Percentiles rank a stretch among this genome's conserved stretches.
Evolutionary conservation across 1,139 yeast species (phyloP).

Genomic region (Trichomonascaceae sp.): DNA sequence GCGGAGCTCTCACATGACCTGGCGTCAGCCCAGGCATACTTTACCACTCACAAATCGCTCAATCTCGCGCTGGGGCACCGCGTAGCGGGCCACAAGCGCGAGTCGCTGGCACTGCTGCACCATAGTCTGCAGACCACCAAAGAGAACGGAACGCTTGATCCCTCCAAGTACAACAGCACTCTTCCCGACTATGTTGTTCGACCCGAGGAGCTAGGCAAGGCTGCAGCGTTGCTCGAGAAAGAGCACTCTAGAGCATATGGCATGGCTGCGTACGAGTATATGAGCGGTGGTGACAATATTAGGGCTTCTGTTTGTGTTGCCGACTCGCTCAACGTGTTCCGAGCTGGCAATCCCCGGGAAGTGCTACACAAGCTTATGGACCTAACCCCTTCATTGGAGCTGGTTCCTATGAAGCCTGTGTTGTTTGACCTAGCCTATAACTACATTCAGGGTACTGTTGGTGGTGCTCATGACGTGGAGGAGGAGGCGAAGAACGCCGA

Average conservation of each 20-base stretch:
- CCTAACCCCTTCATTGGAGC: constrained; percentile 32
- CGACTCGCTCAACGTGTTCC: constrained; percentile 39
- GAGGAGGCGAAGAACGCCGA: too few species aligned
- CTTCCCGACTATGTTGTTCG: constrained; percentile 25
- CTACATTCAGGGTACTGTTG: constrained; percentile 54
- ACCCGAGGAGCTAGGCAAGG: constrained; percentile 25
- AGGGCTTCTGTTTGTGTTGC: constrained; percentile 20
- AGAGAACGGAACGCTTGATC: background rate
- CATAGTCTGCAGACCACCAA: constrained; percentile 19
- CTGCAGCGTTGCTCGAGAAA: constrained; percentile 22
- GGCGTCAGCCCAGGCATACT: constrained; percentile 36
- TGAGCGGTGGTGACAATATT: constrained; percentile 6
- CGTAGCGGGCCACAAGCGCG: constrained; percentile 32
- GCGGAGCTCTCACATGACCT: constrained; percentile 50
- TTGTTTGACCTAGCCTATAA: constrained; percentile 82
- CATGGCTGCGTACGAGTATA: constrained; percentile 35
- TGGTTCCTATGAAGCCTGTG: constrained; percentile 73
- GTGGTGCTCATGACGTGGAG: constrained; percentile 29
- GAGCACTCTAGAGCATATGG: constrained; percentile 34
- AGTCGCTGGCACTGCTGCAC: constrained; percentile 41
- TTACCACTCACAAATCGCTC: constrained; percentile 31
- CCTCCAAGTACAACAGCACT: constrained; percentile 8
- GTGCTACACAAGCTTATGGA: constrained; percentile 36
- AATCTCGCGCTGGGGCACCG: constrained; percentile 40
- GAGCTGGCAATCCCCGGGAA: constrained; percentile 23